Percentiles rank a stretch among this genome's conserved stretches.
Evolutionary conservation across 495 filamentous ascomycete species (phyloP).

Genomic region (Talaromyces ruber): DNA sequence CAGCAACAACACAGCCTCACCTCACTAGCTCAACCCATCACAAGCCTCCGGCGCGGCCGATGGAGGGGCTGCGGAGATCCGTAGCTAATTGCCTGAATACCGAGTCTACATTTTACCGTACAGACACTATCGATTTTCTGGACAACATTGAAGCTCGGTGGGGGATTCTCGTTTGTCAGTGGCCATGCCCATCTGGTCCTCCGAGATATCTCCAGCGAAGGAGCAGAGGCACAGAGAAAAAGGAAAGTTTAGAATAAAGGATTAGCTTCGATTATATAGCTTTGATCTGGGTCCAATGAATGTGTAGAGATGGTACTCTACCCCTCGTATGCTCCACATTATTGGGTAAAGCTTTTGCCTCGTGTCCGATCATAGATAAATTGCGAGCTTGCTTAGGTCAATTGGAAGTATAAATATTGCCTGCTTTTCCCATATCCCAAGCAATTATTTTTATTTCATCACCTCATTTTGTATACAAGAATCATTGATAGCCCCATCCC

Average conservation of each 20-base stretch:
- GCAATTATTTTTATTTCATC: not conserved
- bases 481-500: not conserved
- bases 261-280: not conserved
- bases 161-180: not conserved
- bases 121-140: not conserved
- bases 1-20: not conserved
- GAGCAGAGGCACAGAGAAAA: not conserved
- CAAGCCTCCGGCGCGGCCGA: not conserved
- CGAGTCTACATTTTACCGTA: not conserved
- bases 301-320: not conserved
- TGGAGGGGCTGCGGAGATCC: conserved; percentile 1
- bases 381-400: not conserved
- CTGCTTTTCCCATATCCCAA: not conserved
- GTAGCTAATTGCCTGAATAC: not conserved
- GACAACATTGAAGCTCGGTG: not conserved
- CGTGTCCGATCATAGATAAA: not conserved
- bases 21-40: not conserved
- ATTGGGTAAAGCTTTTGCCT: not conserved
- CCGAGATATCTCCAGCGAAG: not conserved
- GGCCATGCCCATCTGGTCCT: not conserved
- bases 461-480: not conserved
- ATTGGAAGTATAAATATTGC: not conserved
- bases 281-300: not conserved
- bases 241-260: not conserved
- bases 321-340: not conserved